A percentile compares a stretch with the other conserved stretches of the same genome.
phyloP scores from a whole-genome alignment of 2,329 filamentous ascomycete genomes.

The Ascochyta lentis region DNA sequence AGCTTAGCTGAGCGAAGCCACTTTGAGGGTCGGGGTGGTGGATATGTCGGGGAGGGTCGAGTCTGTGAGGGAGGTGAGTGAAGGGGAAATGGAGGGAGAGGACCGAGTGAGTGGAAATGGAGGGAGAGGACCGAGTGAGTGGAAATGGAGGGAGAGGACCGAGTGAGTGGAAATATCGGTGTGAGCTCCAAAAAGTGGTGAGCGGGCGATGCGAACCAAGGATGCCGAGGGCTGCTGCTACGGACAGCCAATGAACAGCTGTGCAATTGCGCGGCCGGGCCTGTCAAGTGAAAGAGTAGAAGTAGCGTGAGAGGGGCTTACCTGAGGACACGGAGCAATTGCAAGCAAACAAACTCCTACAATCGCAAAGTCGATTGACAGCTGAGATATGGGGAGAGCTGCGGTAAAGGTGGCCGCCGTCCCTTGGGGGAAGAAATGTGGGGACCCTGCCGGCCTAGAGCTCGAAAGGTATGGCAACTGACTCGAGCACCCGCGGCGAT shows the following conservation, averaged over 20 bases:
- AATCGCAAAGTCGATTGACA: constrained; percentile 12
- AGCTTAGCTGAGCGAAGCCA: constrained; percentile 40
- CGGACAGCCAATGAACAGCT: constrained; percentile 7
- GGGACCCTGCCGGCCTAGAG: constrained; percentile 6
- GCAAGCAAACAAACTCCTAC: constrained; percentile 7
- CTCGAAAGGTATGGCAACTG: constrained; percentile 8
- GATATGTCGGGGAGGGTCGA: background rate
- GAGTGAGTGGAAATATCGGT: background rate
- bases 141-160: too few species aligned
- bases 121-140: background rate
- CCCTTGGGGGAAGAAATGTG: constrained; percentile 7
- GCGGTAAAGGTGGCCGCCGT: constrained; percentile 20
- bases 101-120: background rate
- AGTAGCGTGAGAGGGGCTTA: background rate
- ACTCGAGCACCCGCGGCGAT: constrained; percentile 11
- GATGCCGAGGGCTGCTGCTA: background rate
- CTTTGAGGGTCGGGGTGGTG: constrained; percentile 18
- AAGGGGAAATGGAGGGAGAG: too few species aligned
- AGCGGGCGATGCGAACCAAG: constrained; percentile 2
- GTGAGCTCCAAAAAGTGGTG: background rate
- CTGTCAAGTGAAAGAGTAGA: background rate
- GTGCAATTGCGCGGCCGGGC: background rate
- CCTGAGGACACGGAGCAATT: constrained; percentile 4
- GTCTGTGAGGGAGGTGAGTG: background rate
- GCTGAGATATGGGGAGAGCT: constrained; percentile 12